Base-by-base conservation (phyloP, 1,139 yeast genomes). In the Kodamaea anthophila region DNA sequence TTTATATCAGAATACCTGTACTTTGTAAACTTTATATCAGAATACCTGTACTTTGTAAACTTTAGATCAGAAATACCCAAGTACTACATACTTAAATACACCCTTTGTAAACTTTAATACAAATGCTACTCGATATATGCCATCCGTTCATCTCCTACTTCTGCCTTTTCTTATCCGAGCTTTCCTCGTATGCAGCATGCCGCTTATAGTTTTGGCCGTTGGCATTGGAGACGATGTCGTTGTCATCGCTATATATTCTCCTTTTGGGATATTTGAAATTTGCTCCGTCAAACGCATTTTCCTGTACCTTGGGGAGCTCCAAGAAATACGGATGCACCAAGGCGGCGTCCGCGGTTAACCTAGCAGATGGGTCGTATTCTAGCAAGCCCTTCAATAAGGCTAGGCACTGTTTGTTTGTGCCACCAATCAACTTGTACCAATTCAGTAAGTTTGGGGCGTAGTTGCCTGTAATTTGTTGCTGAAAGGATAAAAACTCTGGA, bases 361-460 rank as follows among this genome's bases (percentile, higher is more conserved):
- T 65, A 14, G 63, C 60, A n/a, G 77, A 67, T 0, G 99, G 98
- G 49, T 93, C 95, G 49, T 87, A 88, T 34, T 72, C 80, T 24
- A 93, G 55, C 25, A 93, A 54, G 21, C 72, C 70, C 21, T 73
- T 59, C 20, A 93, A 58, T 15, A 93, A 60, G 33, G 74, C 70
- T 18, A 82, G 64, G 31, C 95, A 87, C 46, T 66, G 69, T 35
- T 70, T 74, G 47, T 80, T 84, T 9, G 74, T 63, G 1, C 85
- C 86, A 9, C 93, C 93, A 21, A 84, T 76, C 6, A 84, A 65
- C 38, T 80, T 82, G 53, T 81, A 88, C 98, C 98, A 91, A 13
- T 77, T 75, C 26, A 74, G 73, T 24, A 91, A 58, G 43, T 80
- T 82, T 11, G 81, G 71, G 6, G 84, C 79, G 44, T 74, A 82